Evolutionary conservation across 164 flowering plant species (phyloP), one percentile per base, ranked within the genome.

Genomic region (Piper longum): DNA sequence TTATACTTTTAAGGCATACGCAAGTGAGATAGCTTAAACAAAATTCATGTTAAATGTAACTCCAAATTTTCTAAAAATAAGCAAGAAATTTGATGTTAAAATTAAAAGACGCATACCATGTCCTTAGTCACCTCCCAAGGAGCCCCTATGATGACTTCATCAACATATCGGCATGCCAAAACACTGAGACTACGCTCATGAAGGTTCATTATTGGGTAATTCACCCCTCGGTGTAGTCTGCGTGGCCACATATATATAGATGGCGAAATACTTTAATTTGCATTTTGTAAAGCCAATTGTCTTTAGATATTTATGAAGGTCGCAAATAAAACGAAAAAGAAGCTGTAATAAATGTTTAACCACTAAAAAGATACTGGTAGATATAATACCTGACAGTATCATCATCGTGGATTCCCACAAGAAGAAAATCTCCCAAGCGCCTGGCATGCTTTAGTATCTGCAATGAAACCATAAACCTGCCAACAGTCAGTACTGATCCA

Each of bases 151-250:
- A 88, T 83, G 60, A 88, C 83, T 72, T 88, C 95, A 80, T 88
- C 95, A 67, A 88, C 95, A 72, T 85, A 84, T 13, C 91, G 91
- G 73, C 95, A 88, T 59, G 83, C 95, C 62, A 88, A 77, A 16
- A 88, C 91, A 67, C 95, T 81, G 58, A 87, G 88, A 69, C 90
- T 82, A 41, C 95, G 87, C 63, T 85, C 95, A 71, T 85, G 88
- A 57, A 87, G 77, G 70, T 81, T 80, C 95, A 87, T 87, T 56
- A 87, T 73, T n/a, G 95, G 95, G 70, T 61, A 67, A 43, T 74
- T 75, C 48, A 55, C 16, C 39, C 95, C 95, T 71, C 87, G 75
- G 43, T 72, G 77, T 60, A 82, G 82, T 74, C 95, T 87, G 86
- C 81, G 81, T 43, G 54, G 60, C 44, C 60, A 57, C 16, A 13